Conservation (phyloP, 2,329 filamentous ascomycete genomes). For the Hypoxylon rubiginosum region DNA sequence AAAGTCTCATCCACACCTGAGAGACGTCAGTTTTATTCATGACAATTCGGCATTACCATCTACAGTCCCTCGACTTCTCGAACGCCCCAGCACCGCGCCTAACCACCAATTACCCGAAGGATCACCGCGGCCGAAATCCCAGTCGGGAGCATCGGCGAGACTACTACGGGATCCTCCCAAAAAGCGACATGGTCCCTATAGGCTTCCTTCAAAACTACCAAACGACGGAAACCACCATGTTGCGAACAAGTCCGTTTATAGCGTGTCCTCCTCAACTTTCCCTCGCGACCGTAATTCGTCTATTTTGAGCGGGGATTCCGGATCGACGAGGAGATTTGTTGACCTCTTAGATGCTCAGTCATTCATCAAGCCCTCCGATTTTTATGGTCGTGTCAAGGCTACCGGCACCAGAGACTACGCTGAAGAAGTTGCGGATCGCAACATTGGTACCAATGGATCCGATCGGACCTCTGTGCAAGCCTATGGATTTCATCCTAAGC, state of each 20-base stretch:
- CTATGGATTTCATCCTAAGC: slow-evolving; percentile 54
- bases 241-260: slow-evolving; percentile 32
- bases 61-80: slow-evolving; percentile 50
- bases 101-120: slow-evolving; percentile 29
- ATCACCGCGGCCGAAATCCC: slow-evolving; percentile 31
- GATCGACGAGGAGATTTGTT: slow-evolving; percentile 55
- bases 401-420: slow-evolving; percentile 68
- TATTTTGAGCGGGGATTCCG: slow-evolving; percentile 49
- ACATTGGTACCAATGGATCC: slow-evolving; percentile 59
- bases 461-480: slow-evolving; percentile 54
- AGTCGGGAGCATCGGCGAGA: slow-evolving; percentile 32
- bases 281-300: slow-evolving; percentile 52
- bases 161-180: slow-evolving; percentile 36
- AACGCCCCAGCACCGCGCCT: slow-evolving; percentile 57
- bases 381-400: slow-evolving; percentile 63
- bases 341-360: slow-evolving; percentile 72
- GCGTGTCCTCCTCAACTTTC: slow-evolving; percentile 43
- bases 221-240: slow-evolving; percentile 28
- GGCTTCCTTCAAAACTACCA: slow-evolving; percentile 43
- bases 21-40: slow-evolving; percentile 42
- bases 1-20: slow-evolving; percentile 51
- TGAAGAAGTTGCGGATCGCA: slow-evolving; percentile 76
- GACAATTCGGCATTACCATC: slow-evolving; percentile 51
- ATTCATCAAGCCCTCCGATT: slow-evolving; percentile 63
- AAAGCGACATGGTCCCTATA: slow-evolving; percentile 49